phyloP scores from a whole-genome alignment of 306 rosid genomes.

The Lupinus albus region DNA sequence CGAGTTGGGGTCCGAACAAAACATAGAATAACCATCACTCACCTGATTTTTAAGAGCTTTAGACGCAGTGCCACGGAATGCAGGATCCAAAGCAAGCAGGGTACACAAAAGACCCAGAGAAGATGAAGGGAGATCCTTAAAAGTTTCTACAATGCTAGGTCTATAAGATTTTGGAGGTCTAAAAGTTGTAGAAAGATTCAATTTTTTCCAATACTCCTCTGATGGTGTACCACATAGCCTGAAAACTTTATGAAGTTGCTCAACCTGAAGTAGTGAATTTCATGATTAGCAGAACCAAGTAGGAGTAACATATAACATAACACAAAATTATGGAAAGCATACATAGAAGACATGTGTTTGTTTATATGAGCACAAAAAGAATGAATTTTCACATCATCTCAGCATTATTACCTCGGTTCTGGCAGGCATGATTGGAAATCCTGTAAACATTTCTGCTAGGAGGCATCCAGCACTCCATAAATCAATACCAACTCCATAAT shows the following conservation, averaged over 20 bases:
- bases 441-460: slow-evolving; percentile 78
- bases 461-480: slow-evolving; percentile 98
- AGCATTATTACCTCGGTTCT: slow-evolving; percentile 69
- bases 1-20: not conserved
- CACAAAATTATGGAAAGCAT: not conserved
- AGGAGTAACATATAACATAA: slow-evolving; percentile 15
- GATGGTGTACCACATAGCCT: slow-evolving; percentile 92
- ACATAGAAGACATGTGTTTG: not conserved
- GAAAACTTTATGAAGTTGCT: slow-evolving; percentile 84
- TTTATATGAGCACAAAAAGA: not conserved
- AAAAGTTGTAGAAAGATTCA: slow-evolving; percentile 62
- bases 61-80: slow-evolving; percentile 72
- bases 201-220: slow-evolving; percentile 81
- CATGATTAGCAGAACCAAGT: slow-evolving; percentile 24
- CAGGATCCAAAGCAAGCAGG: slow-evolving; percentile 81
- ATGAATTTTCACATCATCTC: not conserved
- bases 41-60: slow-evolving; percentile 72
- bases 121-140: slow-evolving; percentile 67
- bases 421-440: slow-evolving; percentile 76
- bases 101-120: slow-evolving; percentile 70
- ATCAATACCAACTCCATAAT: slow-evolving; percentile 84
- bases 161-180: slow-evolving; percentile 72
- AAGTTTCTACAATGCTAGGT: slow-evolving; percentile 65
- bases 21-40: slow-evolving; percentile 26
- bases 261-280: slow-evolving; percentile 62